phyloP scores from a whole-genome alignment of 352 stramenopile species.

The Phytopythium sindhum region DNA sequence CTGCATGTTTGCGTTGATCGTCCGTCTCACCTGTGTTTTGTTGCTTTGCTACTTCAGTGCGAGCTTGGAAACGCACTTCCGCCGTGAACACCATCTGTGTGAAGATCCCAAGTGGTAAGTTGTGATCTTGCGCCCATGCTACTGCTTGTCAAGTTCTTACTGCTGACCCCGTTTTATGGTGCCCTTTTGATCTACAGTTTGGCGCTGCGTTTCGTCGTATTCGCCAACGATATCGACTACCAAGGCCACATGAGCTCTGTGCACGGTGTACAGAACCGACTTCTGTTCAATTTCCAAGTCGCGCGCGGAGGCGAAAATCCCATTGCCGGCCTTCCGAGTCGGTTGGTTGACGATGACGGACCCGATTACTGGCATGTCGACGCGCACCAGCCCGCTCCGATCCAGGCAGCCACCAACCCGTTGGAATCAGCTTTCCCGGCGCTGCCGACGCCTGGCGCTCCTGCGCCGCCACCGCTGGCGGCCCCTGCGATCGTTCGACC shows the following conservation, averaged over 20 bases:
- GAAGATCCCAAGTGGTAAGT: constrained; percentile 78
- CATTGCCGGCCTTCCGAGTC: constrained; percentile 26
- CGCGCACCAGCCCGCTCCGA: constrained; percentile 18
- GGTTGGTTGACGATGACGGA: constrained; percentile 28
- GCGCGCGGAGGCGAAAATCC: constrained; percentile 53
- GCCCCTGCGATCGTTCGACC: constrained; percentile 44
- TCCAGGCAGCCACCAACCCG: constrained; percentile 16
- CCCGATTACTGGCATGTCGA: constrained; percentile 66
- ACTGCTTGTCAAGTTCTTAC: background rate
- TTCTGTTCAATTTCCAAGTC: constrained; percentile 77
- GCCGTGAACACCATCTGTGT: constrained; percentile 78
- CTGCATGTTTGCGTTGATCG: background rate
- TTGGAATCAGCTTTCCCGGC: constrained; percentile 68
- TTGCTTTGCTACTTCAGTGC: constrained; percentile 27
- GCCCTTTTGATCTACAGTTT: constrained; percentile 35
- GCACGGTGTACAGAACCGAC: constrained; percentile 68
- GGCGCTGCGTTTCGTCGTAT: constrained; percentile 84
- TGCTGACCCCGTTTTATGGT: constrained; percentile 8
- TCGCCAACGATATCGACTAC: constrained; percentile 84
- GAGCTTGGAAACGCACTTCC: constrained; percentile 84
- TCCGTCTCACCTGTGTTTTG: background rate
- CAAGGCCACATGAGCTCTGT: constrained; percentile 79
- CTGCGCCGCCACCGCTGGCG: constrained; percentile 31
- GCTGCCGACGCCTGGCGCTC: constrained; percentile 38
- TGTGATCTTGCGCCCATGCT: background rate